Percentiles rank a stretch among this genome's conserved stretches.
Conservation (phyloP, 2,329 filamentous ascomycete genomes). For the Nemania sp. region DNA sequence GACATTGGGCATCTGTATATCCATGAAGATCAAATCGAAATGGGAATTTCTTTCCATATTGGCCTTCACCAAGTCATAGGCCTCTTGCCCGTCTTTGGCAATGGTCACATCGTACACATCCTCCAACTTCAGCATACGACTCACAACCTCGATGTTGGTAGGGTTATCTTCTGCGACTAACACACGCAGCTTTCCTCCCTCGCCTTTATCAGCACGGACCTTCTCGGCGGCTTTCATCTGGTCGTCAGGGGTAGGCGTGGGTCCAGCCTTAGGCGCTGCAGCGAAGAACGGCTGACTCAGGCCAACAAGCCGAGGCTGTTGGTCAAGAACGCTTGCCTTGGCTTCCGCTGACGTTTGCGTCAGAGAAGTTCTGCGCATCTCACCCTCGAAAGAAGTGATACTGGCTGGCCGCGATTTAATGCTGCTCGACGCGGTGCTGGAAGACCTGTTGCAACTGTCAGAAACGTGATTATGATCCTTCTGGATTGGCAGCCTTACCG, state of each 20-base stretch:
- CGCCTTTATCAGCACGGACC: conserved; percentile 63
- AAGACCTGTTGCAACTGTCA: conserved; percentile 43
- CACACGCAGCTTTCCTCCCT: conserved; percentile 70
- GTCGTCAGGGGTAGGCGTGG: conserved; percentile 52
- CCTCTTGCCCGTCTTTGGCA: conserved; percentile 84
- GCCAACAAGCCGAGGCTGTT: conserved; percentile 78
- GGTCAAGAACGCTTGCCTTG: conserved; percentile 57
- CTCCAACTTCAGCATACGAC: conserved; percentile 72
- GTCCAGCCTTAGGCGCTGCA: conserved; percentile 42
- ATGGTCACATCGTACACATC: conserved; percentile 86
- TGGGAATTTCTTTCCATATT: conserved; percentile 73
- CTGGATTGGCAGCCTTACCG: conserved; percentile 48
- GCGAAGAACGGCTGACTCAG: conserved; percentile 82
- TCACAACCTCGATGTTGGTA: conserved; percentile 61
- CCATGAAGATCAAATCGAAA: conserved; percentile 94
- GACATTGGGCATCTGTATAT: conserved; percentile 92
- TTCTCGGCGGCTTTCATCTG: conserved; percentile 68
- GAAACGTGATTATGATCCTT: background rate
- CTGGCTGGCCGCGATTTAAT: conserved; percentile 54
- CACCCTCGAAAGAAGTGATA: conserved; percentile 47
- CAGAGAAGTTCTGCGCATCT: conserved; percentile 41
- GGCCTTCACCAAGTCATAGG: conserved; percentile 81
- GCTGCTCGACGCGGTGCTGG: conserved; percentile 59
- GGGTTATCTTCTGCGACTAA: conserved; percentile 77
- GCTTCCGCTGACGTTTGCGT: conserved; percentile 37